Evolutionary conservation across 257 asterid genomes (phyloP).

Genomic region (Rehmannia glutinosa): DNA sequence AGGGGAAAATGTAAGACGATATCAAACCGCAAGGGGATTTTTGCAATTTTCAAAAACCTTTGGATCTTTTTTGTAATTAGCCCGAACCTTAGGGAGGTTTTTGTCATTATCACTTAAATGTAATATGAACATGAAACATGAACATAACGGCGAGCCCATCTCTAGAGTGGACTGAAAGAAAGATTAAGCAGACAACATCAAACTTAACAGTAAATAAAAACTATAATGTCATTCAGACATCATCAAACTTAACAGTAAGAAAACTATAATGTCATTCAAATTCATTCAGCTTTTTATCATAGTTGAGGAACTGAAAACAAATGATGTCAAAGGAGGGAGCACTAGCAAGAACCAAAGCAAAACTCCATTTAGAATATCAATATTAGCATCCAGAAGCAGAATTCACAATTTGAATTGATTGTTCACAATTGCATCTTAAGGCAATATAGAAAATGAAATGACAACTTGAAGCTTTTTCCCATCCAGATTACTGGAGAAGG

Average conservation of each 20-base stretch:
- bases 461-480: not conserved
- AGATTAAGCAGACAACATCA: slow-evolving; percentile 4
- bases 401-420: not conserved
- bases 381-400: not conserved
- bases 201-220: not conserved
- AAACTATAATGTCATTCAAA: not conserved
- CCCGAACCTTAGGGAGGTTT: too few relatives aligned
- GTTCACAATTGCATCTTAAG: not conserved
- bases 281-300: not conserved
- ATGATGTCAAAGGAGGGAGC: not conserved
- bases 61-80: too few relatives aligned
- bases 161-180: slow-evolving; percentile 7
- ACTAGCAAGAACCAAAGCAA: slow-evolving; percentile 4
- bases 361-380: slow-evolving; percentile 9
- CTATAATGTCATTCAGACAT: too few relatives aligned
- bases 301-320: not conserved
- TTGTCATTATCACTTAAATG: too few relatives aligned
- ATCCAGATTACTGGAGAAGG: not conserved
- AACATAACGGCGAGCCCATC: slow-evolving; percentile 5
- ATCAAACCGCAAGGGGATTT: too few relatives aligned
- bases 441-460: not conserved
- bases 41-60: too few relatives aligned
- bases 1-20: too few relatives aligned
- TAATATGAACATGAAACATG: slow-evolving; percentile 7
- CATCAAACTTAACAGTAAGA: too few relatives aligned